These are phyloP conservation scores for Teunomyces tritomae DNA, from an alignment of 805 yeast genomes.

Conservation along the genomic window DNA sequence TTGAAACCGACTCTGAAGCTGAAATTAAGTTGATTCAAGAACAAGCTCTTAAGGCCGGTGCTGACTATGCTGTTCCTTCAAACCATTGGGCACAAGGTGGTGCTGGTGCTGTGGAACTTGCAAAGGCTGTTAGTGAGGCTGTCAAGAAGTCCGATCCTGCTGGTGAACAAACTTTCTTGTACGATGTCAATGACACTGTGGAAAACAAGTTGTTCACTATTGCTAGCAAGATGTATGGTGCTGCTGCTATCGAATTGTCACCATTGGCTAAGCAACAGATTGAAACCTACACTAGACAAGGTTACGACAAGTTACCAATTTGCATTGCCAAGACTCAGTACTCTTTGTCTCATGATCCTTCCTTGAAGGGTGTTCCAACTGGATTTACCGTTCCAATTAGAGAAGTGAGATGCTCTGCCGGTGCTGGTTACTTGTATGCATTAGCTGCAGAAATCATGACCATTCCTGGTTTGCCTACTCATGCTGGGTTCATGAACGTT, in stretches of 20 bases:
- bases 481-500: slow-evolving; percentile 95
- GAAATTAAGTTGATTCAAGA: slow-evolving; percentile 79
- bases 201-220: slow-evolving; percentile 77
- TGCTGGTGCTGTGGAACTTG: slow-evolving; percentile 79
- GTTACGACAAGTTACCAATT: slow-evolving; percentile 86
- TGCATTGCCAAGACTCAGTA: slow-evolving; percentile 98
- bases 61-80: slow-evolving; percentile 83
- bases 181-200: slow-evolving; percentile 67
- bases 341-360: slow-evolving; percentile 91
- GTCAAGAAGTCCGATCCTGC: slow-evolving; percentile 43
- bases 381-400: slow-evolving; percentile 93
- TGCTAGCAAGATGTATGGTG: slow-evolving; percentile 92
- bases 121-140: slow-evolving; percentile 78
- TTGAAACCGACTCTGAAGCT: slow-evolving; percentile 75
- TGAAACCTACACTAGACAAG: slow-evolving; percentile 78
- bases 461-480: slow-evolving; percentile 95
- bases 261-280: slow-evolving; percentile 81
- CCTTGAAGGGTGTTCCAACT: slow-evolving; percentile 90
- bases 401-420: slow-evolving; percentile 90
- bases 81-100: slow-evolving; percentile 98
- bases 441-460: slow-evolving; percentile 97
- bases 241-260: slow-evolving; percentile 74
- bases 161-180: slow-evolving; percentile 51
- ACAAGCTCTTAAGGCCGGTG: slow-evolving; percentile 89
- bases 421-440: slow-evolving; percentile 96